Conservation (phyloP, 305 asterid genomes). For the Fraxinus albicans region DNA sequence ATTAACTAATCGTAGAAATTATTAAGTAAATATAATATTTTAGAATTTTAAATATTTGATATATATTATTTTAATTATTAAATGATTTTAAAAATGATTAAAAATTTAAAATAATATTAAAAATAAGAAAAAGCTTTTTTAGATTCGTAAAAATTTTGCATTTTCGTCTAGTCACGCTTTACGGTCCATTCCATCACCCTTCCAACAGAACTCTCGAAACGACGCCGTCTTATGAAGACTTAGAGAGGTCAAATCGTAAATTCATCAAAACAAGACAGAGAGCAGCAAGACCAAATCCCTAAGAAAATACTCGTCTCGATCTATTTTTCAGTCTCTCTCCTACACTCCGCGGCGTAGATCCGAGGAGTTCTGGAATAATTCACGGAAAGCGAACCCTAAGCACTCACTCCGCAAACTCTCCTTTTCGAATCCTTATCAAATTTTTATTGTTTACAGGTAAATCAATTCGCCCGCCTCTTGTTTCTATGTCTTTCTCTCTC, state of each 20-base stretch:
- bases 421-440: neutral
- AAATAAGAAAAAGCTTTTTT: too few species aligned
- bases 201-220: neutral
- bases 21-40: too few species aligned
- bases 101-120: too few species aligned
- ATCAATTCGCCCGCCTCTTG: neutral
- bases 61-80: too few species aligned
- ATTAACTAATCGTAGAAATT: too few species aligned
- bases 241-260: neutral
- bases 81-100: too few species aligned
- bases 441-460: neutral
- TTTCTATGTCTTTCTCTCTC: neutral
- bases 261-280: neutral
- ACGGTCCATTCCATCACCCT: neutral
- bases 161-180: too few species aligned
- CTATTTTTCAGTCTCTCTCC: neutral
- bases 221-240: neutral
- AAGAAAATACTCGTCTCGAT: neutral
- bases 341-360: slow-evolving; percentile 4
- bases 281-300: neutral
- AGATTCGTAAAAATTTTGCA: too few species aligned
- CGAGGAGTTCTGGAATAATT: neutral
- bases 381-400: neutral
- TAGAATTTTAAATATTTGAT: too few species aligned
- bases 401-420: neutral